A percentile compares a stretch with the other conserved stretches of the same genome.
phyloP scores from a whole-genome alignment of 1,139 yeast genomes.

The Debaryomyces sp. region DNA sequence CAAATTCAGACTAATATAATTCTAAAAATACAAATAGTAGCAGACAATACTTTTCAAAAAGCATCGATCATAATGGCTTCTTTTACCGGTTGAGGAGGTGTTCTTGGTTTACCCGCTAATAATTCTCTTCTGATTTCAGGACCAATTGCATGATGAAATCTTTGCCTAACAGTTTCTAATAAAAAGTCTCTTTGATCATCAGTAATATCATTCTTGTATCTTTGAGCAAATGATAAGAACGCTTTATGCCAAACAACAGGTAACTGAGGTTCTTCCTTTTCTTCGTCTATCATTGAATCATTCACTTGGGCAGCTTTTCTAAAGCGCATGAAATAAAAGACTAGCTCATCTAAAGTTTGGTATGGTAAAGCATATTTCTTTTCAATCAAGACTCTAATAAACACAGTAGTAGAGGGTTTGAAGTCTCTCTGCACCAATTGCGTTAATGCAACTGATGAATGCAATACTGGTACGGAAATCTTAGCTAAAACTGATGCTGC shows the following conservation, averaged over 20 bases:
- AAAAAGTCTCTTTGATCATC: conserved; percentile 96
- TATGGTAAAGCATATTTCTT: conserved; percentile 96
- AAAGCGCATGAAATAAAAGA: conserved; percentile 93
- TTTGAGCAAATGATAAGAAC: conserved; percentile 88
- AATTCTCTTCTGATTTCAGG: conserved; percentile 95
- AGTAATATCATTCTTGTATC: conserved; percentile 95
- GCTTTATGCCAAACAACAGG: conserved; percentile 99
- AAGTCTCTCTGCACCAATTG: conserved; percentile 84
- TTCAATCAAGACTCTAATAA: conserved; percentile 85
- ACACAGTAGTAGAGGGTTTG: conserved; percentile 86
- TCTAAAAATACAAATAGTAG: background rate
- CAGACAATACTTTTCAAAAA: conserved; percentile 21
- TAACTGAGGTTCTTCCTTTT: conserved; percentile 57
- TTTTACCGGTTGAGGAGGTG: conserved; percentile 24
- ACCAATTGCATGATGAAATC: conserved; percentile 86
- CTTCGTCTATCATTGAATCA: conserved; percentile 30
- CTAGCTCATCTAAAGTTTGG: conserved; percentile 92
- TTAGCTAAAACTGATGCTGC: conserved; percentile 90
- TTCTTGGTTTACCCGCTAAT: conserved; percentile 69
- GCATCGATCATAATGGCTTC: conserved; percentile 46
- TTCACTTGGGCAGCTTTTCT: conserved; percentile 52
- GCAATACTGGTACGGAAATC: conserved; percentile 91
- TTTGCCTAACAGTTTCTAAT: conserved; percentile 86
- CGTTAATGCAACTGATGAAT: conserved; percentile 93
- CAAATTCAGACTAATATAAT: background rate